Percentiles rank a stretch among this genome's conserved stretches.
Conservation (phyloP, 441 rosid species). For the Jatropha podagrica region DNA sequence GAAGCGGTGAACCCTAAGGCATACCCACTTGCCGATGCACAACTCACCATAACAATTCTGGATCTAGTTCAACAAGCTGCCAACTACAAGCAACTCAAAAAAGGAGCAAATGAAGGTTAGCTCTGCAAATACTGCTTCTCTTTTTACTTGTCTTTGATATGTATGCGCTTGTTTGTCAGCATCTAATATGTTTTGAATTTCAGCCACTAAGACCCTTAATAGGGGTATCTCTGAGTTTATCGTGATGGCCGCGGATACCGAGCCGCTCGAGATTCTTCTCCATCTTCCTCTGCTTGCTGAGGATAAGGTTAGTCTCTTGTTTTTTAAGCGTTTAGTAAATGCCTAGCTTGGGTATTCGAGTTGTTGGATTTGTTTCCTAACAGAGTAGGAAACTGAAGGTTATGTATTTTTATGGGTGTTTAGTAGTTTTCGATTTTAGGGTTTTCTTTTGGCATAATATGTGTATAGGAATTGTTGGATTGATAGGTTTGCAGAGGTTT, state of each 20-base stretch:
- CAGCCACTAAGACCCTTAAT: constrained; percentile 91
- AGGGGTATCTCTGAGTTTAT: constrained; percentile 92
- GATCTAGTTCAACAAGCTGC: constrained; percentile 97
- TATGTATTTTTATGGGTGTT: background rate
- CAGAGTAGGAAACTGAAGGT: background rate
- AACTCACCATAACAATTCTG: constrained; percentile 55
- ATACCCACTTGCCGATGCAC: constrained; percentile 86
- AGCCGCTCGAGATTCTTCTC: constrained; percentile 89
- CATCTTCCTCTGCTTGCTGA: constrained; percentile 91
- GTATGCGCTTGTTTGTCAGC: background rate
- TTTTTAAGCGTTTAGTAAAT: background rate
- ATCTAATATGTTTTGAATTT: constrained; percentile 14
- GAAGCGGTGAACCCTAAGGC: constrained; percentile 88
- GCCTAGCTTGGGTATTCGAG: background rate
- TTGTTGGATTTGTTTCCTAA: background rate
- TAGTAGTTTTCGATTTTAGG: background rate
- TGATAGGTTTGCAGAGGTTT: background rate
- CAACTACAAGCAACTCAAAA: constrained; percentile 91
- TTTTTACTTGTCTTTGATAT: background rate
- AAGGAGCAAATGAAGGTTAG: constrained; percentile 93
- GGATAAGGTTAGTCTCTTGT: constrained; percentile 58
- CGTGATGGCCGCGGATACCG: constrained; percentile 93
- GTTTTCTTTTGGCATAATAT: background rate
- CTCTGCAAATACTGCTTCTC: background rate
- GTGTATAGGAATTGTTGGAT: background rate